These are phyloP conservation scores for Hanseniaspora guilliermondii DNA, from an alignment of 805 yeast genomes.

Conservation along the genomic window DNA sequence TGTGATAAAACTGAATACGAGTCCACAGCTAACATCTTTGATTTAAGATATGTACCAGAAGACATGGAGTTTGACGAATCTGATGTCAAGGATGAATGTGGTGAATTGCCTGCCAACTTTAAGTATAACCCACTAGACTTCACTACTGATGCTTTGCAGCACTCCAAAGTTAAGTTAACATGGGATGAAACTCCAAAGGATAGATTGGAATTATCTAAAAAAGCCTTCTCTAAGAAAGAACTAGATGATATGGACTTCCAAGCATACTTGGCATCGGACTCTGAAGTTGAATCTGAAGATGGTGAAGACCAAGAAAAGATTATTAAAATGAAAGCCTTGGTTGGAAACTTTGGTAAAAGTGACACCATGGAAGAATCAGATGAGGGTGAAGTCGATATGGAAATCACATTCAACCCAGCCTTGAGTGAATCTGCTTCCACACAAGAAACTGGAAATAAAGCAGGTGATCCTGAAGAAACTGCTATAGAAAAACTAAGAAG, in stretches of 20 bases:
- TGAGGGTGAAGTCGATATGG: slow-evolving; percentile 75
- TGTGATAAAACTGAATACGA: slow-evolving; percentile 95
- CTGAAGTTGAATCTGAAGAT: slow-evolving; percentile 36
- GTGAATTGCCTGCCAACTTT: slow-evolving; percentile 48
- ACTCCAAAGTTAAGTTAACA: slow-evolving; percentile 87
- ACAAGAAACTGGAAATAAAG: slow-evolving; percentile 22
- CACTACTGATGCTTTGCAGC: slow-evolving; percentile 90
- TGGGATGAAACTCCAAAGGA: slow-evolving; percentile 99
- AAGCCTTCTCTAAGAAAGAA: slow-evolving; percentile 79
- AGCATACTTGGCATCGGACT: slow-evolving; percentile 80
- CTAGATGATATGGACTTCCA: slow-evolving; percentile 81
- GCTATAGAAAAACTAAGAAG: slow-evolving; percentile 70
- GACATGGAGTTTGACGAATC: slow-evolving; percentile 71
- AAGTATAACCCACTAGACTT: slow-evolving; percentile 64
- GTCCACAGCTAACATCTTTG: slow-evolving; percentile 88
- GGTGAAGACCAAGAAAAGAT: slow-evolving; percentile 31
- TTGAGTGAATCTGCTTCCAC: slow-evolving; percentile 31
- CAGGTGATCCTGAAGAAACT: slow-evolving; percentile 42
- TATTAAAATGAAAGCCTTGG: slow-evolving; percentile 51
- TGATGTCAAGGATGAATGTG: slow-evolving; percentile 61
- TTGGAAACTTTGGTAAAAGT: slow-evolving; percentile 30
- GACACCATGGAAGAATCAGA: slow-evolving; percentile 28
- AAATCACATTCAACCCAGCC: slow-evolving; percentile 89
- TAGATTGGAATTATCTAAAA: slow-evolving; percentile 59
- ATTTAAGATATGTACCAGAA: slow-evolving; percentile 83